Evolutionary conservation across 176 grass and related monocot species (phyloP).

Genomic region (Avena insularis): DNA sequence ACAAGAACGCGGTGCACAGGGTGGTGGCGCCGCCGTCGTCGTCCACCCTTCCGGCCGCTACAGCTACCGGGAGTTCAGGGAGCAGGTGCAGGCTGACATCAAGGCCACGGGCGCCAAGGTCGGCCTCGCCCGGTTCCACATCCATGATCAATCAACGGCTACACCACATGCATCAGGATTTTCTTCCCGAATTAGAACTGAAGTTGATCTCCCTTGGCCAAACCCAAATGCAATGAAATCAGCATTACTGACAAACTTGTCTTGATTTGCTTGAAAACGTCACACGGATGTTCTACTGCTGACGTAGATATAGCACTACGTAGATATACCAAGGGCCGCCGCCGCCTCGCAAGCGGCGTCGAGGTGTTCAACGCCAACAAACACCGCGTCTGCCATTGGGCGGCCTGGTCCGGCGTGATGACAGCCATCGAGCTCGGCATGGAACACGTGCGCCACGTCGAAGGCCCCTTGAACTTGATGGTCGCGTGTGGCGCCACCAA

Average conservation of each 20-base stretch:
- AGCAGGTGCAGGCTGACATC: constrained; percentile 75
- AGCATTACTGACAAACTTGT: too few relatives aligned
- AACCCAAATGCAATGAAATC: too few relatives aligned
- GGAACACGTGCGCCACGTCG: background rate
- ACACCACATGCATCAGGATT: too few relatives aligned
- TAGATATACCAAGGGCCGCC: background rate
- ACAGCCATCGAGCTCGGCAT: background rate
- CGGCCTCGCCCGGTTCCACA: constrained; percentile 43
- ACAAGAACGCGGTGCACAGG: constrained; percentile 63
- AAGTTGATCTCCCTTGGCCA: too few relatives aligned
- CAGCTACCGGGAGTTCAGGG: constrained; percentile 65
- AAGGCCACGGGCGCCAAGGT: constrained; percentile 65
- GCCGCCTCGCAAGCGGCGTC: background rate
- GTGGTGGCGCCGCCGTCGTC: constrained; percentile 63
- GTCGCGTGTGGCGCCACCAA: background rate
- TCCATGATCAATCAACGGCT: background rate
- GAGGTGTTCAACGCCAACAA: background rate
- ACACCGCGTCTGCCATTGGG: background rate
- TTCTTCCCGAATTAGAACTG: too few relatives aligned
- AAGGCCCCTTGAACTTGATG: background rate
- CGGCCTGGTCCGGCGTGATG: background rate
- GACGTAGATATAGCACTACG: too few relatives aligned
- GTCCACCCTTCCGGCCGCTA: constrained; percentile 2
- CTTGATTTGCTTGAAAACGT: too few relatives aligned
- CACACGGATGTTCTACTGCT: too few relatives aligned